phyloP scores from a whole-genome alignment of 768 basidiomycete species.

The Termitomyces heimii region DNA sequence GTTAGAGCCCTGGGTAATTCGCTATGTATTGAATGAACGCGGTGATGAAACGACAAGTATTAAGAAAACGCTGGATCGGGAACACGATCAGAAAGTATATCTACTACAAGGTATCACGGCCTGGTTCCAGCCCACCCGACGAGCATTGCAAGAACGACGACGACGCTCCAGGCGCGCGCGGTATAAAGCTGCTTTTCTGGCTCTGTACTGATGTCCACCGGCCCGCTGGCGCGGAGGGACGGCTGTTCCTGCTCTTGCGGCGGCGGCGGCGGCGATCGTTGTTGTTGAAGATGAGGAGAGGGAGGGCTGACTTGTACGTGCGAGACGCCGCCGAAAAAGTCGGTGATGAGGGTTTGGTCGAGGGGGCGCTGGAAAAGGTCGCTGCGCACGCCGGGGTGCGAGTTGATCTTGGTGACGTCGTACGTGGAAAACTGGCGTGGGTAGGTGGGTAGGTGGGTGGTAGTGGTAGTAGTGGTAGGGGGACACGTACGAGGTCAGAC shows the following conservation, averaged over 20 bases:
- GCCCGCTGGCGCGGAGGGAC: neutral
- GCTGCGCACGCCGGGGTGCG: conserved; percentile 84
- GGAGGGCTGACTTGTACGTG: conserved; percentile 60
- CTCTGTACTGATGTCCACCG: neutral
- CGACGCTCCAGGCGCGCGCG: conserved; percentile 1
- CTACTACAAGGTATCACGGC: conserved; percentile 8
- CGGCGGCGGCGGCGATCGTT: no score
- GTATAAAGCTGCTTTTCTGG: neutral
- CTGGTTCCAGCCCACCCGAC: conserved; percentile 23
- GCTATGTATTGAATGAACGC: no score
- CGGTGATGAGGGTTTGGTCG: conserved; percentile 60
- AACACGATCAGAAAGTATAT: no score
- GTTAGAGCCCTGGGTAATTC: no score
- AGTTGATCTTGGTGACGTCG: conserved; percentile 67
- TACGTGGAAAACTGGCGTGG: conserved; percentile 75
- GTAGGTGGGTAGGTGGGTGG: neutral
- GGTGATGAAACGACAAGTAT: no score
- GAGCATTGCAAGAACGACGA: conserved; percentile 21
- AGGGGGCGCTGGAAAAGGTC: conserved; percentile 72
- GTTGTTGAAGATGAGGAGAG: neutral
- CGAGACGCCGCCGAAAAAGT: conserved; percentile 87
- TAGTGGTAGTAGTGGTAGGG: neutral
- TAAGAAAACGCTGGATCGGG: no score
- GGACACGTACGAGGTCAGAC: conserved; percentile 71
- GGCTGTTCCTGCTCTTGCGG: no score